These are phyloP conservation scores for Tremellales sp. DNA, from an alignment of 1,284 basidiomycete genomes.

Conservation along the genomic window DNA sequence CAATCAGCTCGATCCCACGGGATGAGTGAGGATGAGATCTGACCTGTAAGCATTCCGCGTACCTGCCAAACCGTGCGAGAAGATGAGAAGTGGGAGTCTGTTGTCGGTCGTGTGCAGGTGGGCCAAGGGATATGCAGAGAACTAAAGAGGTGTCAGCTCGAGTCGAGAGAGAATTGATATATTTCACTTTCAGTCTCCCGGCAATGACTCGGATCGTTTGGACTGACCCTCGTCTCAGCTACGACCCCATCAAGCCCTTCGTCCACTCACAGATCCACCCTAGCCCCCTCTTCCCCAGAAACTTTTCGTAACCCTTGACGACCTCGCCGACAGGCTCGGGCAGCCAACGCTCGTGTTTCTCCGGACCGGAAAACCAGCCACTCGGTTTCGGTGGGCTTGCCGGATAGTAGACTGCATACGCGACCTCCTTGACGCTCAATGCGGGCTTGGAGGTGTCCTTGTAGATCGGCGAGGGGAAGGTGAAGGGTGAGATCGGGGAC, in stretches of 20 bases:
- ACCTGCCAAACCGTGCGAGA: conserved; percentile 77
- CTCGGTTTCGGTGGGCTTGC: conserved; percentile 7
- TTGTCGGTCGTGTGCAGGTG: conserved; percentile 7
- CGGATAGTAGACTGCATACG: conserved; percentile 41
- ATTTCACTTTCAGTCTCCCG: conserved; percentile 22
- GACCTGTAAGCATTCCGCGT: conserved; percentile 66
- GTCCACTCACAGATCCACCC: conserved; percentile 27
- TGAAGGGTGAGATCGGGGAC: conserved; percentile 15
- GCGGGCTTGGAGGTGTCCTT: conserved; percentile 19
- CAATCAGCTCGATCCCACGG: neutral
- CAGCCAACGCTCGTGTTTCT: conserved; percentile 24
- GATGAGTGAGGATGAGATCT: conserved; percentile 2
- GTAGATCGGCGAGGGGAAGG: conserved; percentile 13
- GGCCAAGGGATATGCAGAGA: conserved; percentile 26
- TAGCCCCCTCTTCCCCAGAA: conserved; percentile 25
- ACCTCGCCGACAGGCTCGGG: conserved; percentile 26
- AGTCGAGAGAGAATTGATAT: neutral
- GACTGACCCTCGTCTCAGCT: conserved; percentile 9
- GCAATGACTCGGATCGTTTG: conserved; percentile 20
- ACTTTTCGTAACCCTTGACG: conserved; percentile 30
- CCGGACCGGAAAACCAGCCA: conserved; percentile 9
- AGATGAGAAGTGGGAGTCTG: conserved; percentile 67
- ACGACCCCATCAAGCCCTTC: neutral
- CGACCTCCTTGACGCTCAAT: conserved; percentile 24
- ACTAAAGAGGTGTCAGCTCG: conserved; percentile 9